Conservation (phyloP, 805 yeast species). For the Wickerhamomyces queroliae region DNA sequence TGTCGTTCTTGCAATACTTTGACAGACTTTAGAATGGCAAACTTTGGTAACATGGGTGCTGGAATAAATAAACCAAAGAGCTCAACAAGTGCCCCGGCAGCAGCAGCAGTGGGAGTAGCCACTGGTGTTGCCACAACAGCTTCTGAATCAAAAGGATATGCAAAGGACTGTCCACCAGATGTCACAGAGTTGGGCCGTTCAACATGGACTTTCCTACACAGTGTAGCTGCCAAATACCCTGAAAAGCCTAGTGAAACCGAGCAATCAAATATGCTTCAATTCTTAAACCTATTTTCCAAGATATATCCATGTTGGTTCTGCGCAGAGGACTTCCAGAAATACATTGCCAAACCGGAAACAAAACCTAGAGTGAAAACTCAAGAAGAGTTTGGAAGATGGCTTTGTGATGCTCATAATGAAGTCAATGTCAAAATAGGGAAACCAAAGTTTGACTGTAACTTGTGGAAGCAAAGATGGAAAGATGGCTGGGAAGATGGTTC, state of each 20-base stretch:
- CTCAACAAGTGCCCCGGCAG: slow-evolving; percentile 1
- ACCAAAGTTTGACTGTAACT: slow-evolving; percentile 75
- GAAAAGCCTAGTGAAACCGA: slow-evolving; percentile 52
- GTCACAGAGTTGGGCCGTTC: slow-evolving; percentile 74
- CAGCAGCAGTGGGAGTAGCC: slow-evolving; percentile 6
- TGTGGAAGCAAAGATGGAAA: slow-evolving; percentile 93
- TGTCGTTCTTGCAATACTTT: slow-evolving; percentile 88
- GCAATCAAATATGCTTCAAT: slow-evolving; percentile 66
- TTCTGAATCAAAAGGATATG: slow-evolving; percentile 20
- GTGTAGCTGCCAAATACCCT: slow-evolving; percentile 88
- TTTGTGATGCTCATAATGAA: slow-evolving; percentile 91
- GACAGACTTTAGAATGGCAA: slow-evolving; percentile 70
- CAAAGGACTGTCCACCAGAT: slow-evolving; percentile 77
- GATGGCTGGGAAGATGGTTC: slow-evolving; percentile 79
- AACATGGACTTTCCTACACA: slow-evolving; percentile 89
- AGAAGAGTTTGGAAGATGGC: slow-evolving; percentile 83
- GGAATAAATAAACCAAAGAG: not conserved
- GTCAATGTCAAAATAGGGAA: slow-evolving; percentile 88
- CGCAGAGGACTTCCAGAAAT: slow-evolving; percentile 74
- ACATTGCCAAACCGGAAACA: slow-evolving; percentile 41
- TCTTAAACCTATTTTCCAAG: slow-evolving; percentile 64
- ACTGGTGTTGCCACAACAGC: slow-evolving; percentile 13
- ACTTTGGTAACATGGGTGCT: slow-evolving; percentile 7
- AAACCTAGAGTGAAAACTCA: slow-evolving; percentile 55
- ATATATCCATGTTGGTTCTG: slow-evolving; percentile 94